Evolutionary conservation across 2,329 filamentous ascomycete species (phyloP).

Genomic region (Fusarium penzigii): DNA sequence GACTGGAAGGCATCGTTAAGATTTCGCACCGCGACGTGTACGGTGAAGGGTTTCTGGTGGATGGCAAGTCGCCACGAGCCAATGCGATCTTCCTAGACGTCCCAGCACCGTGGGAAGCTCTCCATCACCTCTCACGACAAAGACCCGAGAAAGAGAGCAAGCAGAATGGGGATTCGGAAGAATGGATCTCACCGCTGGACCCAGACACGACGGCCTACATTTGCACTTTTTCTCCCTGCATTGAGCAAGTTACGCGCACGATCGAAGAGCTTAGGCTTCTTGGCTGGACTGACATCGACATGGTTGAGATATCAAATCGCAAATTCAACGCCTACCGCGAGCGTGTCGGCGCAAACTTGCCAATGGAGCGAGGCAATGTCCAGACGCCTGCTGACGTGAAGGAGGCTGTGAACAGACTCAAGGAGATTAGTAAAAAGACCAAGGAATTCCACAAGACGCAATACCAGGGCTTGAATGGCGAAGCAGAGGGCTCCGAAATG

Average conservation of each 20-base stretch:
- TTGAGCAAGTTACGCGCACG: slow-evolving; percentile 91
- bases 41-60: slow-evolving; percentile 68
- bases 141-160: slow-evolving; percentile 27
- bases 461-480: slow-evolving; percentile 16
- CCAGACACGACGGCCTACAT: slow-evolving; percentile 72
- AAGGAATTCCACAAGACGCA: slow-evolving; percentile 60
- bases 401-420: slow-evolving; percentile 74
- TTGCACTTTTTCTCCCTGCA: slow-evolving; percentile 95
- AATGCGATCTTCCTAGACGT: slow-evolving; percentile 78
- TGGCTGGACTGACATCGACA: slow-evolving; percentile 89
- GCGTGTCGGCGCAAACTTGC: slow-evolving; percentile 68
- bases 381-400: slow-evolving; percentile 71
- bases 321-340: slow-evolving; percentile 82
- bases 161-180: slow-evolving; percentile 22
- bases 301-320: slow-evolving; percentile 84
- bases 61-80: slow-evolving; percentile 61
- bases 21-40: slow-evolving; percentile 82
- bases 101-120: slow-evolving; percentile 77
- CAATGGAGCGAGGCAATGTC: slow-evolving; percentile 69
- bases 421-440: slow-evolving; percentile 70
- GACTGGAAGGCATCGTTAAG: slow-evolving; percentile 64
- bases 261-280: slow-evolving; percentile 76
- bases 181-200: slow-evolving; percentile 65
- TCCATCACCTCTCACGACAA: slow-evolving; percentile 70
- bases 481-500: slow-evolving; percentile 40